A percentile compares a stretch with the other conserved stretches of the same genome.
Conservation (phyloP, 495 filamentous ascomycete genomes). For the Barbatosphaeria neglecta region DNA sequence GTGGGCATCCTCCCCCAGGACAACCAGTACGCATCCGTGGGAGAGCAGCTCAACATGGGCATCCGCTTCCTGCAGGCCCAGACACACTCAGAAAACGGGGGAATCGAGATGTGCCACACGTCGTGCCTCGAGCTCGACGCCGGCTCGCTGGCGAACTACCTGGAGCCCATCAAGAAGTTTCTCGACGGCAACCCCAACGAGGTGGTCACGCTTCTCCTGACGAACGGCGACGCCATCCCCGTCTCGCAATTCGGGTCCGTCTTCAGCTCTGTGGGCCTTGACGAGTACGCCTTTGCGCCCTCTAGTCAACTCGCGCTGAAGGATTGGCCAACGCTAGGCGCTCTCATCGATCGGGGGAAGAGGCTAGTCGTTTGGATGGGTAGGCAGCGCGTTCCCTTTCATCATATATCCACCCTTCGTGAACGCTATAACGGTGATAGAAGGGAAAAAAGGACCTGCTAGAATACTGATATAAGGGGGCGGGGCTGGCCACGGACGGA, state of each 20-base stretch:
- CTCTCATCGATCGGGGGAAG: conserved; percentile 49
- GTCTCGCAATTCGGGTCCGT: conserved; percentile 48
- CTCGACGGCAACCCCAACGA: conserved; percentile 62
- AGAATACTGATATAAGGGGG: not conserved
- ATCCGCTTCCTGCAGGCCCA: conserved; percentile 76
- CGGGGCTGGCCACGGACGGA: not conserved
- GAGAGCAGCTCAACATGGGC: conserved; percentile 63
- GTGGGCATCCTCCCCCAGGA: conserved; percentile 45
- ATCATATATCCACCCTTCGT: no score
- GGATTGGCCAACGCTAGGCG: conserved; percentile 65
- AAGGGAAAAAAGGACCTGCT: no score
- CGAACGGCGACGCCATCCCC: conserved; percentile 54
- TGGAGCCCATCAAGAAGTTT: conserved; percentile 54
- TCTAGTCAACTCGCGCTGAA: conserved; percentile 46
- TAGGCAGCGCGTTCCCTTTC: conserved; percentile 4
- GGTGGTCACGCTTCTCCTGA: conserved; percentile 69
- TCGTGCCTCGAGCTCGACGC: conserved; percentile 59
- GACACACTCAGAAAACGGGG: conserved; percentile 43
- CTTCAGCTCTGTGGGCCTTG: conserved; percentile 50
- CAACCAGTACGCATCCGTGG: conserved; percentile 57
- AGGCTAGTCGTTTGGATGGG: conserved; percentile 28
- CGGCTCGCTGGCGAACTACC: conserved; percentile 54
- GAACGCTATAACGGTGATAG: no score
- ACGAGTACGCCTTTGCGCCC: conserved; percentile 52
- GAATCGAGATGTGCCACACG: conserved; percentile 48